Evolutionary conservation across 805 yeast genomes (phyloP), one percentile per base, ranked within the genome.

Genomic region (Yamadazyma sp.): DNA sequence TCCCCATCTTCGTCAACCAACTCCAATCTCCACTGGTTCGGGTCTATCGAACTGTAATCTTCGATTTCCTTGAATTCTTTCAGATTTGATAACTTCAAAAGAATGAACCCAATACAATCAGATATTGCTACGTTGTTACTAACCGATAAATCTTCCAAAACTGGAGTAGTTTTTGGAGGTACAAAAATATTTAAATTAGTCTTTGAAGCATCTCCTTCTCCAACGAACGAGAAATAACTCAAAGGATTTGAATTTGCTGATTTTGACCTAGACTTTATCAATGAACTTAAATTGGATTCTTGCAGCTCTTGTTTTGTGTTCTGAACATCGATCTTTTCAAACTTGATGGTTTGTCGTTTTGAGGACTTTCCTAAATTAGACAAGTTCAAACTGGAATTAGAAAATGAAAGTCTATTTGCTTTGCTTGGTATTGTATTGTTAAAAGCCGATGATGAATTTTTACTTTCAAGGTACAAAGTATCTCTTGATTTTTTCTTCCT

Each of bases 1-100:
- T 94, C 96, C 6, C 91, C 91, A 53, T 89, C 97, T 33, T 91
- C 98, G 55, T 93, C 98, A 1, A 84, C 88, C 15, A 91, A 68
- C 38, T 84, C 84, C 22, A 91, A 52, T 35, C 81, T 70, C 93
- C 95, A 87, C 40, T 60, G 57, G 48, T 83, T 82, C 0, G 89
- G 84, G 41, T 82, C 76, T 21, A 55, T 35, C 6, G 36, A 20
- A 4, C 26, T 30, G 12, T 25, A 31, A 15, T 36, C 36, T 4
- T 33, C 32, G 5, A 21, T 12, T 20, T 33, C 33, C 42, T 54
- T 35, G 45, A 38, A 41, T 27, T 42, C 50, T 28, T 49, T 33
- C 15, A 46, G 17, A 44, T 60, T 49, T 1, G 53, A 50, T 11
- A 67, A 40, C n/a, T 43, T 43, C 13, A 59, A 49, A 24, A 69